Base-by-base conservation (phyloP, 257 asterid genomes). In the Capsicum rhomboideum region DNA sequence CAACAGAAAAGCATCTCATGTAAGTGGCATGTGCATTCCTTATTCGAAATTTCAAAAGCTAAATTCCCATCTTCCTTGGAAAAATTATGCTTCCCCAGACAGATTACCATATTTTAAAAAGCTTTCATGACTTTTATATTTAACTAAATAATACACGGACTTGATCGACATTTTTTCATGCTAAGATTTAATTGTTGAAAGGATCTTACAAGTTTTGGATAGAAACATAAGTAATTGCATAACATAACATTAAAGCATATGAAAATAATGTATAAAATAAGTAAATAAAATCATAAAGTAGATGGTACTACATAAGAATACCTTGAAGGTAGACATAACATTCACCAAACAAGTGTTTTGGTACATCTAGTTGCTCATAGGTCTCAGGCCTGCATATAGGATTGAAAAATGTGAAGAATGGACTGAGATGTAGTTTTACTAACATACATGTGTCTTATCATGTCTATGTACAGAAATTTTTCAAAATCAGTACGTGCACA, bases 321-420 rank as follows among this genome's bases (percentile, higher is more conserved):
- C 99, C 99, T 92, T 91, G 95, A 88, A 97, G 98, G 90, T 88
- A 95, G 69, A 90, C 92, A 90, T 90, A 77, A 86, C 95, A 92
- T 78, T 96, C 98, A 86, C 98, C 98, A 89, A 97, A 97, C 89
- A 97, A 86, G 88, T 92, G 95, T 68, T 86, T 86, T 50, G 98
- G 98, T 82, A 97, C 97, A 85, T 92, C 97, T 63, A 95, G 77
- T 90, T 97, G 99, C 77, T 69, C 85, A 80, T 90, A 97, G 20
- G 97, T 91, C 23, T 93, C 89, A 61, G 95, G 91, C 82, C 98
- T 97, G 91, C 77, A 88, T 83, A 85, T 83, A 85, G 83, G 29
- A 85, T 49, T 68, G 86, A 75, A 86, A 28, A 80, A 77, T 66
- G 72, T n/a, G 67, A 81, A 78, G 67, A 61, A 37, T 56, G 82